phyloP scores from a whole-genome alignment of 2,329 filamentous ascomycete genomes.

The Simplicillium sp. region DNA sequence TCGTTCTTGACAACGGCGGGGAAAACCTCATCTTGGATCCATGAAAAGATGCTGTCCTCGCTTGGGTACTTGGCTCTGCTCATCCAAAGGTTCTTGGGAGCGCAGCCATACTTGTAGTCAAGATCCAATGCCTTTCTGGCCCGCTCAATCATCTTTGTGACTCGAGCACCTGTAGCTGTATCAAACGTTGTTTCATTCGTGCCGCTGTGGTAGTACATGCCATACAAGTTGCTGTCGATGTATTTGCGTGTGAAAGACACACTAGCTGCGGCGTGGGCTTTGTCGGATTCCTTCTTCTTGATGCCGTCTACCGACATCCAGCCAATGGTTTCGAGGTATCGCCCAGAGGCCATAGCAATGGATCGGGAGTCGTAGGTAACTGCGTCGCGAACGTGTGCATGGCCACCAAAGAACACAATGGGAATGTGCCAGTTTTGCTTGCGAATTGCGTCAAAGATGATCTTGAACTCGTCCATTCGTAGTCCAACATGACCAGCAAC shows the following conservation, averaged over 20 bases:
- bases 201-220: slow-evolving; percentile 71
- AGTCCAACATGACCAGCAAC: slow-evolving; percentile 80
- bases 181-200: slow-evolving; percentile 64
- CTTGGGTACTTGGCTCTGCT: slow-evolving; percentile 65
- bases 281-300: slow-evolving; percentile 18
- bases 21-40: slow-evolving; percentile 68
- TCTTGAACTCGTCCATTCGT: slow-evolving; percentile 67
- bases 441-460: slow-evolving; percentile 71
- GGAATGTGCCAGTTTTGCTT: slow-evolving; percentile 69
- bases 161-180: slow-evolving; percentile 64
- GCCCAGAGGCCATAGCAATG: slow-evolving; percentile 73
- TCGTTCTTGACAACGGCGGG: slow-evolving; percentile 54
- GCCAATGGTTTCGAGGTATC: slow-evolving; percentile 91
- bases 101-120: slow-evolving; percentile 72
- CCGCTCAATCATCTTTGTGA: slow-evolving; percentile 58
- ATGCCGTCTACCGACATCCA: slow-evolving; percentile 78
- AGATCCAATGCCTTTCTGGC: slow-evolving; percentile 64
- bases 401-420: slow-evolving; percentile 87
- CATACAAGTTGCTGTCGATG: slow-evolving; percentile 88
- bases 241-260: slow-evolving; percentile 68
- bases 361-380: slow-evolving; percentile 69
- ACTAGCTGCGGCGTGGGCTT: slow-evolving; percentile 19
- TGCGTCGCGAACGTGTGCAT: slow-evolving; percentile 82
- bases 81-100: slow-evolving; percentile 74
- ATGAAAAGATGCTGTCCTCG: slow-evolving; percentile 68